Percentiles rank a stretch among this genome's conserved stretches.
These are phyloP conservation scores for Coprinopsis cinerea DNA, from an alignment of 768 basidiomycete genomes.

Conservation along the genomic window DNA sequence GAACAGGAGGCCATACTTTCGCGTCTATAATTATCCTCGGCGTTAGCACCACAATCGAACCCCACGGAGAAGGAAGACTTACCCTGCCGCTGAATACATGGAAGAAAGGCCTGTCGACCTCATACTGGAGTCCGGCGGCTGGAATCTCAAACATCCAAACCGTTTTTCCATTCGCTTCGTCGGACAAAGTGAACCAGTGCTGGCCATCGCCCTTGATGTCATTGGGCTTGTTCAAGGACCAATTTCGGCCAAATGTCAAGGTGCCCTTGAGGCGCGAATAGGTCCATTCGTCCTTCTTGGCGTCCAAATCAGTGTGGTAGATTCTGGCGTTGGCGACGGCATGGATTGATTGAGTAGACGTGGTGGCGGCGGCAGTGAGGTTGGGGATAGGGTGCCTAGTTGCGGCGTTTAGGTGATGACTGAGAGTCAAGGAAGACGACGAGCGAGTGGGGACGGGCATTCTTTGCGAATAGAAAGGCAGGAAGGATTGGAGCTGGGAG, in stretches of 20 bases:
- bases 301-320: constrained; percentile 17
- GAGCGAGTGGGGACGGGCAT: not conserved
- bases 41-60: constrained; percentile 25
- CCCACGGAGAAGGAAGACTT: constrained; percentile 25
- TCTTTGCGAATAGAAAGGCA: not conserved
- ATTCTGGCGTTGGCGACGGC: constrained; percentile 13
- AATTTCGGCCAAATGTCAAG: constrained; percentile 47
- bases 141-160: constrained; percentile 68
- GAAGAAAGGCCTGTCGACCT: constrained; percentile 86
- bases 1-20: constrained; percentile 48
- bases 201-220: constrained; percentile 17
- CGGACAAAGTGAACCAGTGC: constrained; percentile 63
- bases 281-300: constrained; percentile 44
- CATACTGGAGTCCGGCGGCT: constrained; percentile 53
- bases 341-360: constrained; percentile 4
- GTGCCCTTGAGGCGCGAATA: constrained; percentile 56
- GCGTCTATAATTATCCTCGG: constrained; percentile 45
- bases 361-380: not conserved
- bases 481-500: not conserved
- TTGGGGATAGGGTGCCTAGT: not conserved
- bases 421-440: not conserved
- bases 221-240: constrained; percentile 26
- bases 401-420: not conserved
- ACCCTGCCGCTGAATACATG: constrained; percentile 86
- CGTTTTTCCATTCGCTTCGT: constrained; percentile 49